Evolutionary conservation across 306 rosid species (phyloP).

Genomic region (Benincasa hispida): DNA sequence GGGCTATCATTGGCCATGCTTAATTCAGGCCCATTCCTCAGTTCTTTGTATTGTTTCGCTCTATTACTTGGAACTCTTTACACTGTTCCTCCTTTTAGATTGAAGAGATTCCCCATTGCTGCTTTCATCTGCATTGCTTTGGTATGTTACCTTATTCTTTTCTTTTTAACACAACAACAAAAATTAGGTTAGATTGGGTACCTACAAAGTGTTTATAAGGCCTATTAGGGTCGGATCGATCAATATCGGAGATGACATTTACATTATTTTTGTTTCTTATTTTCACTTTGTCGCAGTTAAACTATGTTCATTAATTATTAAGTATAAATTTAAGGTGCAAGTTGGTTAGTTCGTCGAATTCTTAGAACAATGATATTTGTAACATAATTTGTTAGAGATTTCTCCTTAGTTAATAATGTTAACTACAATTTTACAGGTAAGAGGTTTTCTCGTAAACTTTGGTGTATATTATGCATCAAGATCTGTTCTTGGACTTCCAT

Average conservation of each 20-base stretch:
- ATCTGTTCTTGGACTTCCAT: conserved; percentile 2
- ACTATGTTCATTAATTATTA: not conserved
- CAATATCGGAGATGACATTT: not conserved
- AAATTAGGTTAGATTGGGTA: too few species aligned
- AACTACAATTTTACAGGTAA: not conserved
- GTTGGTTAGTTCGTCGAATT: too few species aligned
- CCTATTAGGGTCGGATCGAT: not conserved
- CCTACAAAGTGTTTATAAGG: not conserved
- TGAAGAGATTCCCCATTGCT: conserved; percentile 86
- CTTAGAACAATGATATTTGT: too few species aligned
- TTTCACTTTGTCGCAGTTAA: not conserved
- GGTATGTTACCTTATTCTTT: conserved; percentile 29
- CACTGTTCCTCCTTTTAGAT: conserved; percentile 83
- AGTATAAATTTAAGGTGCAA: not conserved
- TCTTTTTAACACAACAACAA: not conserved
- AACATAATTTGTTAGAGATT: too few species aligned
- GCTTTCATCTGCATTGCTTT: conserved; percentile 90
- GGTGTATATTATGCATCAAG: not conserved
- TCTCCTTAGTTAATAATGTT: not conserved
- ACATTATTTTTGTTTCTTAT: too few species aligned
- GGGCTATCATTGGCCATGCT: conserved; percentile 52
- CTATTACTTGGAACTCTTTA: conserved; percentile 85
- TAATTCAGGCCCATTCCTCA: conserved; percentile 78
- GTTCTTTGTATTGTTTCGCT: conserved; percentile 63
- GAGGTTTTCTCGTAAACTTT: not conserved